Base-by-base conservation (phyloP, 805 yeast species). In the Candida easanensis region DNA sequence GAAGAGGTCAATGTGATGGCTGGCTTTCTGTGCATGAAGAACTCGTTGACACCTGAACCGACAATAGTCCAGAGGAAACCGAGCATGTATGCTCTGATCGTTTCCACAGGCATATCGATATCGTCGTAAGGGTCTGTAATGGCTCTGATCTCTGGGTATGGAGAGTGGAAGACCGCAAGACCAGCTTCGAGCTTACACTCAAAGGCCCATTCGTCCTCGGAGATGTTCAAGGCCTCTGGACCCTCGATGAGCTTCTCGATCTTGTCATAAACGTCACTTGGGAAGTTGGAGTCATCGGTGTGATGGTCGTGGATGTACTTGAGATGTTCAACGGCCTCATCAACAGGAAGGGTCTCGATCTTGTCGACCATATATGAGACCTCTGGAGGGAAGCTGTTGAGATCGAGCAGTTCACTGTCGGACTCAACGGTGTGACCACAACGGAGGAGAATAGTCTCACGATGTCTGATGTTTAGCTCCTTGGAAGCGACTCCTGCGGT, bases 101-200 rank as follows among this genome's bases (percentile, higher is more conserved):
- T 73, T 62, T 76, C 79, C 44, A 73, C 72, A 6, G 77, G 77
- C n/a, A 70, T 51, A 7, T 57, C 48, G 2, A 68, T 66, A 53
- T 78, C 79, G 53, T 77, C 82, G 19, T 63, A 49, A 15, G 76
- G 70, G n/a, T 76, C 74, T 28, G 77, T 75, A 17, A 80, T 74
- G 18, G 84, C 76, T 58, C 88, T 69, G 20, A 81, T 85, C 59
- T 81, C 86, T 0, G 83, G 78, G 56, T 80, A 81, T 11, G 86
- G 85, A 16, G 79, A 74, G 51, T 69, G 63, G 41, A 50, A 72
- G 60, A 39, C 33, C 17, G 22, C 26, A 6, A 43, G 37, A 34
- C 69, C 66, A 18, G 74, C 76, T 27, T 55, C 50, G 33, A 60
- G 44, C 41, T 56, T 57, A 16, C 54, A 51, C 39, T 62, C 58